Percentiles rank a stretch among this genome's conserved stretches.
phyloP scores from a whole-genome alignment of 148 eudicot genomes.

The Fallopia convolvulus region DNA sequence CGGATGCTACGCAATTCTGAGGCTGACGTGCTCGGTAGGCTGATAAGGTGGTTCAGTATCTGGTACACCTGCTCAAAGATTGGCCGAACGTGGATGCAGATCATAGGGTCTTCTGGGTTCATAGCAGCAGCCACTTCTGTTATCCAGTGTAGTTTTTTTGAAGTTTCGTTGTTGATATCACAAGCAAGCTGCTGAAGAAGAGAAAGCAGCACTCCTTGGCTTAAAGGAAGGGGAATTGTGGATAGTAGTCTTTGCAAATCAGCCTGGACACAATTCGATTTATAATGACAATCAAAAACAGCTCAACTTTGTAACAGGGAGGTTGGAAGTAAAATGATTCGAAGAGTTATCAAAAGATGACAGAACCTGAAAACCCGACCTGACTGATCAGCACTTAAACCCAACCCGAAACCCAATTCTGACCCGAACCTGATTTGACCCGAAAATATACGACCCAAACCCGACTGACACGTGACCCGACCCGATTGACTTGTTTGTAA shows the following conservation, averaged over 20 bases:
- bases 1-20: slow-evolving; percentile 60
- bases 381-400: no score
- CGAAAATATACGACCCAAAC: no score
- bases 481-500: no score
- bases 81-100: slow-evolving; percentile 66
- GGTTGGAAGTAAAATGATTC: no score
- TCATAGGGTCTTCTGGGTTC: slow-evolving; percentile 69
- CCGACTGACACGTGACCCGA: no score
- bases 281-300: no score
- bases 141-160: slow-evolving; percentile 71
- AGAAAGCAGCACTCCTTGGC: slow-evolving; percentile 88
- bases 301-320: no score
- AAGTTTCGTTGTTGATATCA: slow-evolving; percentile 60
- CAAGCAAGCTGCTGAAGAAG: slow-evolving; percentile 93
- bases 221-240: slow-evolving; percentile 53
- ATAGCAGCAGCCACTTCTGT: slow-evolving; percentile 68
- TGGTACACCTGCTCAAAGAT: slow-evolving; percentile 92
- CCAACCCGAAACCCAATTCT: no score
- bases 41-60: slow-evolving; percentile 69
- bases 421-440: no score
- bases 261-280: slow-evolving; percentile 37
- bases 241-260: slow-evolving; percentile 58
- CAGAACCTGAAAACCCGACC: no score
- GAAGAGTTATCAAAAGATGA: no score
- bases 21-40: slow-evolving; percentile 40